phyloP scores from a whole-genome alignment of 2,329 filamentous ascomycete species.

The Arthroderma sp. region DNA sequence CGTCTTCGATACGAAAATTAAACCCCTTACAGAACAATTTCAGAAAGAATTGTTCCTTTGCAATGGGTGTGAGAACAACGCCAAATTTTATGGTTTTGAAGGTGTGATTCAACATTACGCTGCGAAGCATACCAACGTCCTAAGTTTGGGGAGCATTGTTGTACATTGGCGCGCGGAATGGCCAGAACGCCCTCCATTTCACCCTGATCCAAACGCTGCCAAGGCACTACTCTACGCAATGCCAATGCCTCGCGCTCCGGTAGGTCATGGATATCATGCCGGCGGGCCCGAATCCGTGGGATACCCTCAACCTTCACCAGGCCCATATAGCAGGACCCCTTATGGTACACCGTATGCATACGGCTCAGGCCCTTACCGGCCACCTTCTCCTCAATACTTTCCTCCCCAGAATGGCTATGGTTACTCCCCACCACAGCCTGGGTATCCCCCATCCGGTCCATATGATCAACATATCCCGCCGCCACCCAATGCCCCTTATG shows the following conservation, averaged over 20 bases:
- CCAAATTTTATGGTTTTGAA: constrained; percentile 62
- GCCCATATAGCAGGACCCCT: constrained; percentile 20
- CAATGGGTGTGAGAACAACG: constrained; percentile 50
- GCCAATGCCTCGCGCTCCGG: constrained; percentile 15
- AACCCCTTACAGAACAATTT: constrained; percentile 50
- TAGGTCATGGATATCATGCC: constrained; percentile 10
- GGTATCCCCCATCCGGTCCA: constrained; percentile 10
- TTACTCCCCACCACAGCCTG: constrained; percentile 13
- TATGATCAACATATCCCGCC: constrained; percentile 12
- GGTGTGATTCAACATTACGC: constrained; percentile 71
- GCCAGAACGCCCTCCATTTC: constrained; percentile 63
- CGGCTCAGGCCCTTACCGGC: constrained; percentile 18
- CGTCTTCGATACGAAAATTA: constrained; percentile 67
- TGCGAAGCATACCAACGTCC: constrained; percentile 60
- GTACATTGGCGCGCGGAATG: constrained; percentile 72
- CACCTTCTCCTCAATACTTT: constrained; percentile 20
- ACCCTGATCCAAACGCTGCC: constrained; percentile 42
- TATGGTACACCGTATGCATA: constrained; percentile 21
- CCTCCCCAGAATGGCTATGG: constrained; percentile 12
- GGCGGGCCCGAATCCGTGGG: constrained; percentile 7
- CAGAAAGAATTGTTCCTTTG: constrained; percentile 66
- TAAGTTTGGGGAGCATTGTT: constrained; percentile 58
- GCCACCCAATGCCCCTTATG: constrained; percentile 12
- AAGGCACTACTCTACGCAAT: constrained; percentile 27
- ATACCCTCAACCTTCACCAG: constrained; percentile 14